Evolutionary conservation across 2,329 filamentous ascomycete genomes (phyloP), one percentile per base, ranked within the genome.

Genomic region (Sphaerostilbella broomeana): DNA sequence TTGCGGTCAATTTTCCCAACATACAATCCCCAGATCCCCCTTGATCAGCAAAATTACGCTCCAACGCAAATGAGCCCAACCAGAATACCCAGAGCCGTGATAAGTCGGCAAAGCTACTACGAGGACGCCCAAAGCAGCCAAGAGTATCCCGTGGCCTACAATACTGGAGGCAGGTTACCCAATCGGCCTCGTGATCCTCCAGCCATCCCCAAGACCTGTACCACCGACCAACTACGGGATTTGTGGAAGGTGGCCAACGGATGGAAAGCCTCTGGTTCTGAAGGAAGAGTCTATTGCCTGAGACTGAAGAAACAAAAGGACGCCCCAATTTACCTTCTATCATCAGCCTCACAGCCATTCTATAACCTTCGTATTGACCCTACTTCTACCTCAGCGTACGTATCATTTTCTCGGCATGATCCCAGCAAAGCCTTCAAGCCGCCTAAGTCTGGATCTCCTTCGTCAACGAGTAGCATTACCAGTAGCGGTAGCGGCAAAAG

Each of bases 1-100:
- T 70, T 84, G 51, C 73, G 75, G 21, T 88, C 84, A 17, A 87
- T 89, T 51, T 89, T 89, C 51, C 84, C 84, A 6, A 71, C 74
- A 20, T 88, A 87, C 55, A 79, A 89, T 52, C 80, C 78, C 3
- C 72, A 72, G 1, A 56, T 86, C 17, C 69, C 82, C 5, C 70
- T 86, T 3, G 69, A 77, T 40, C 75, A 78, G 42, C 84, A 89
- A 53, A 62, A 75, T 32, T 88, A 89, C 61, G 82, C 73, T 34
- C 82, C 84, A 3, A 80, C 76, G 1, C 77, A 82, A 54, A 63
- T 72, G 39, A 78, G 74, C 44, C 79, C 82, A 10, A 73, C 74
- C 1, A 70, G 75, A 21, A 75, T 86, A 34, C 79, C 81, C 5
- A 68, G 70, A 24, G 72, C 73, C 12, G 72, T 79, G 42, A 81